A percentile compares a stretch with the other conserved stretches of the same genome.
Evolutionary conservation across 129 eudicot genomes (phyloP).

Genomic region (Apium graveolens): DNA sequence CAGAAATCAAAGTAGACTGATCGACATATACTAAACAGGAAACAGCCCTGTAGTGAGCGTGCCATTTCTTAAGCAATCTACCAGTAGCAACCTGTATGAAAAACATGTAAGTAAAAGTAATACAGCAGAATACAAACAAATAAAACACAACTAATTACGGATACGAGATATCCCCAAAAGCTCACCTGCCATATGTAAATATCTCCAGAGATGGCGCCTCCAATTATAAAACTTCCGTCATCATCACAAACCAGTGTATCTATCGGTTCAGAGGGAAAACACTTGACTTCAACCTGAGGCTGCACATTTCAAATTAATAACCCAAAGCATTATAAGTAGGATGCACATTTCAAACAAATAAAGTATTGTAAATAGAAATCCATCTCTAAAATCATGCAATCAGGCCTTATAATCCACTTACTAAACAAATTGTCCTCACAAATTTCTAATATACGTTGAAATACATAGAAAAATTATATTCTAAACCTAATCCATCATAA

Average conservation of each 20-base stretch:
- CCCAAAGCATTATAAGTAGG: not conserved
- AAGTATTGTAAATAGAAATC: no score
- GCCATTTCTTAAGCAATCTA: conserved; percentile 83
- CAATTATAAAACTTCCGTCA: conserved; percentile 63
- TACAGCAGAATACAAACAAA: not conserved
- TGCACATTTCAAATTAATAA: conserved; percentile 21
- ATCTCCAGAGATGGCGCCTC: conserved; percentile 67
- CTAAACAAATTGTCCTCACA: not conserved
- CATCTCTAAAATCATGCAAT: not conserved
- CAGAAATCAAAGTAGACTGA: conserved; percentile 78
- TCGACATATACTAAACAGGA: conserved; percentile 64
- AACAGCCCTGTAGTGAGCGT: conserved; percentile 80
- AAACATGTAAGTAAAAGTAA: not conserved
- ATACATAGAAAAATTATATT: not conserved
- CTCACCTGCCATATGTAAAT: conserved; percentile 82
- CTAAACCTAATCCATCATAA: not conserved
- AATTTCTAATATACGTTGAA: not conserved
- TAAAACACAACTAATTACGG: not conserved
- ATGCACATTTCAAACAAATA: no score
- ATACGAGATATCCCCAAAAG: not conserved
- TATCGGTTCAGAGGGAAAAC: conserved; percentile 78
- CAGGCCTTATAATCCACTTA: not conserved
- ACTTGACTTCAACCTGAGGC: conserved; percentile 85
- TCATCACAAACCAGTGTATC: conserved; percentile 52
- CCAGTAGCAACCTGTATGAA: conserved; percentile 66